Evolutionary conservation across 768 basidiomycete species (phyloP).

Genomic region (Amanita molliuscula): DNA sequence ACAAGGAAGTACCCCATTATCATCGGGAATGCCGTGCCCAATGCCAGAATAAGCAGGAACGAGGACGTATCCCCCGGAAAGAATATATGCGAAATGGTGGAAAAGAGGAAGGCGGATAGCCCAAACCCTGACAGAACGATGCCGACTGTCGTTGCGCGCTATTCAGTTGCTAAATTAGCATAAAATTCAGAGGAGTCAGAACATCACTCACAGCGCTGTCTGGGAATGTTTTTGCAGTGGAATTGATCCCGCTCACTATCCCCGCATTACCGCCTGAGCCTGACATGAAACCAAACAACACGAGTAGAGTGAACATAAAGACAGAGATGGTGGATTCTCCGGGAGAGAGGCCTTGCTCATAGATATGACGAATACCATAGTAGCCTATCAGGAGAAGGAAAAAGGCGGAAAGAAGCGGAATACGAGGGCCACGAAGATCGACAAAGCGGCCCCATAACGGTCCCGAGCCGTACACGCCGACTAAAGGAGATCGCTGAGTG

Average conservation of each 20-base stretch:
- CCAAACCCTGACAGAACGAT: conserved; percentile 83
- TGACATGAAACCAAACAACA: conserved; percentile 58
- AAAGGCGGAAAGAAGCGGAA: conserved; percentile 50
- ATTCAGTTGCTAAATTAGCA: conserved; percentile 2
- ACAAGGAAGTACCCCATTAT: conserved; percentile 68
- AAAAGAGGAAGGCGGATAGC: conserved; percentile 86
- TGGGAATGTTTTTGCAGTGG: conserved; percentile 77
- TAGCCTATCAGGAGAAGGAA: conserved; percentile 62
- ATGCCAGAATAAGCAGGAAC: conserved; percentile 62
- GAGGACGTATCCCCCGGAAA: conserved; percentile 74
- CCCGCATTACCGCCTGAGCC: conserved; percentile 74
- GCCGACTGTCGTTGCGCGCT: conserved; percentile 71
- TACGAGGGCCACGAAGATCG: conserved; percentile 62
- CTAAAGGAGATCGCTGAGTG: conserved; percentile 18
- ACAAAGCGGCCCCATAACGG: conserved; percentile 76
- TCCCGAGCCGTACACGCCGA: conserved; percentile 69
- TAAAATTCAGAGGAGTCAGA: not conserved
- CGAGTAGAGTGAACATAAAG: conserved; percentile 38
- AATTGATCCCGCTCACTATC: conserved; percentile 59
- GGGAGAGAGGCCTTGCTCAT: conserved; percentile 37
- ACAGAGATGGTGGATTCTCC: conserved; percentile 25
- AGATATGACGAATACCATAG: conserved; percentile 49
- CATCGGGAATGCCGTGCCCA: conserved; percentile 77
- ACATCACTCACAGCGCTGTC: conserved; percentile 45
- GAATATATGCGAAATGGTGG: conserved; percentile 56